A percentile compares a stretch with the other conserved stretches of the same genome.
These are phyloP conservation scores for Fomitopsis palustris DNA, from an alignment of 1,284 basidiomycete species.

Conservation along the genomic window DNA sequence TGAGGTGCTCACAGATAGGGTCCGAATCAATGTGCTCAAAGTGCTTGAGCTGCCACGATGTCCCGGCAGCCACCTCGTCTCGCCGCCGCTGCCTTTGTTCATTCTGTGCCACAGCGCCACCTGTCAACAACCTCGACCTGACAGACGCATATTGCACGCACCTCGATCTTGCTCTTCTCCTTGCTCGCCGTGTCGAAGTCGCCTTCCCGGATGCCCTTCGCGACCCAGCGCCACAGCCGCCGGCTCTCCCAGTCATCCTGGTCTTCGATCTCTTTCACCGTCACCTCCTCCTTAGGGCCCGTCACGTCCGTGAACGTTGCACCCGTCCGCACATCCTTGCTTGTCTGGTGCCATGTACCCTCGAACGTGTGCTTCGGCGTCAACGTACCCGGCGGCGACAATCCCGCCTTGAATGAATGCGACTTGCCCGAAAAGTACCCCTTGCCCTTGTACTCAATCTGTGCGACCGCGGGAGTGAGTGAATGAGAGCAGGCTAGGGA, in stretches of 20 bases:
- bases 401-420: conserved; percentile 86
- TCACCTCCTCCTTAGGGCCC: conserved; percentile 71
- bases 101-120: conserved; percentile 58
- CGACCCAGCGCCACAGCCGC: conserved; percentile 83
- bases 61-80: conserved; percentile 76
- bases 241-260: conserved; percentile 87
- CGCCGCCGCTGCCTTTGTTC: conserved; percentile 88
- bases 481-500: not conserved
- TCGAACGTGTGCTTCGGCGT: conserved; percentile 63
- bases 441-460: conserved; percentile 93
- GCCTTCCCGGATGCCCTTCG: conserved; percentile 87
- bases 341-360: conserved; percentile 85
- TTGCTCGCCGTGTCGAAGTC: conserved; percentile 90
- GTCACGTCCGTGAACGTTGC: conserved; percentile 63
- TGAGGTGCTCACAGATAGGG: conserved; percentile 55
- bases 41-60: conserved; percentile 75
- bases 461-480: not conserved
- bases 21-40: conserved; percentile 71
- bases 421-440: conserved; percentile 94
- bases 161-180: conserved; percentile 94
- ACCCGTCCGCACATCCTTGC: conserved; percentile 49
- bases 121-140: not conserved
- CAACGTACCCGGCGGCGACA: conserved; percentile 43
- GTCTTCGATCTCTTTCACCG: conserved; percentile 53
- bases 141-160: conserved; percentile 28